A percentile compares a stretch with the other conserved stretches of the same genome.
These are phyloP conservation scores for Hymenoscyphus linearis DNA, from an alignment of 2,329 filamentous ascomycete species.

Conservation along the genomic window DNA sequence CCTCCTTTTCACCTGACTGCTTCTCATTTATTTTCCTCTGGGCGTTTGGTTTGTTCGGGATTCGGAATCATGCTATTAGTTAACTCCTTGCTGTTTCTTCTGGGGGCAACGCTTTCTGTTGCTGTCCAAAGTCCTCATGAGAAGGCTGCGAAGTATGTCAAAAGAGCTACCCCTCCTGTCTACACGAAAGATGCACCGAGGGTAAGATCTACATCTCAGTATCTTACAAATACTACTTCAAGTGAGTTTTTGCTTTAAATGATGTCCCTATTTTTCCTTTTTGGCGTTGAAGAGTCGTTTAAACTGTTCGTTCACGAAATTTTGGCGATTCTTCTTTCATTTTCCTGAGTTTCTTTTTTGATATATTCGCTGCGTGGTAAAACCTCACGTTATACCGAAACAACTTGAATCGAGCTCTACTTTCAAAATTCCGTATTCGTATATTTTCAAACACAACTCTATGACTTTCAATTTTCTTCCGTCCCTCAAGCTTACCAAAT, in stretches of 20 bases:
- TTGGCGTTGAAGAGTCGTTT: no score
- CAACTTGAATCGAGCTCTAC: not conserved
- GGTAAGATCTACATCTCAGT: slow-evolving; percentile 14
- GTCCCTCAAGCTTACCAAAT: not conserved
- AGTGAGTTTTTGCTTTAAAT: no score
- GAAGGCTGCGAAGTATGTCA: slow-evolving; percentile 14
- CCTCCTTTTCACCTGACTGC: not conserved
- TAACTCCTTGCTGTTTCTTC: slow-evolving; percentile 10
- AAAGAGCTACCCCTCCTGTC: slow-evolving; percentile 8
- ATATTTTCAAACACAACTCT: not conserved
- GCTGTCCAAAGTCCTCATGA: slow-evolving; percentile 25
- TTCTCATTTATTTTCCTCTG: not conserved
- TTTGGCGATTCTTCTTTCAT: no score
- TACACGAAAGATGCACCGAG: slow-evolving; percentile 12
- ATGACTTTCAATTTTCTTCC: not conserved
- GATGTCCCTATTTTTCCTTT: no score
- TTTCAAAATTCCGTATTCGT: not conserved
- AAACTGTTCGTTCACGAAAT: no score
- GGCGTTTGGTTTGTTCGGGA: not conserved
- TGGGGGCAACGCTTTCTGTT: slow-evolving; percentile 29
- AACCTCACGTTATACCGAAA: not conserved
- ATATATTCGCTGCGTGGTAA: no score
- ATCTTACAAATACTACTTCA: slow-evolving; percentile 17
- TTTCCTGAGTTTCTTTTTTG: not conserved
- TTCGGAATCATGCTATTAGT: slow-evolving; percentile 1